phyloP scores from a whole-genome alignment of 2,329 filamentous ascomycete species.

The Massarina eburnea region DNA sequence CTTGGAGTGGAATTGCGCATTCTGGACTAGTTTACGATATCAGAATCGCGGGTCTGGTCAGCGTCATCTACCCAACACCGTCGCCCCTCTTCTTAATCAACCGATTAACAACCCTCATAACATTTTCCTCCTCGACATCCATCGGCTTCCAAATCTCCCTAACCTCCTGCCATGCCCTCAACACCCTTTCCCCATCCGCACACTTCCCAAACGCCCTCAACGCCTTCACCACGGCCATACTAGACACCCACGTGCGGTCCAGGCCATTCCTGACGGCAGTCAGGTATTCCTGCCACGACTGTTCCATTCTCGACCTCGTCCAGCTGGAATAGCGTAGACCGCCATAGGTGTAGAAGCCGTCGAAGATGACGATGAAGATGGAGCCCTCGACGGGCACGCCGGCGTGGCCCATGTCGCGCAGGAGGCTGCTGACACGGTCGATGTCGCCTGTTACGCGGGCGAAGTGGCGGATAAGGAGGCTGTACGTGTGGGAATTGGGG shows the following conservation, averaged over 20 bases:
- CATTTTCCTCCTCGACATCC: constrained; percentile 35
- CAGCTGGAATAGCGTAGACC: constrained; percentile 67
- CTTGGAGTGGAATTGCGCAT: no score
- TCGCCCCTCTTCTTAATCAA: constrained; percentile 19
- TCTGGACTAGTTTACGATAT: no score
- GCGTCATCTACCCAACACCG: background rate
- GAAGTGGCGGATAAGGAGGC: constrained; percentile 76
- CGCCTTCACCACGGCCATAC: constrained; percentile 29
- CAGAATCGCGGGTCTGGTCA: no score
- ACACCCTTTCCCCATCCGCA: constrained; percentile 53
- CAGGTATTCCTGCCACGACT: constrained; percentile 32
- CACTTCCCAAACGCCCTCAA: constrained; percentile 63
- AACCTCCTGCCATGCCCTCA: constrained; percentile 57
- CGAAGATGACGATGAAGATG: constrained; percentile 79
- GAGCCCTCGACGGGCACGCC: constrained; percentile 70
- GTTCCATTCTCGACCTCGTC: constrained; percentile 68
- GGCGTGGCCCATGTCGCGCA: constrained; percentile 76
- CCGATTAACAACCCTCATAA: constrained; percentile 25
- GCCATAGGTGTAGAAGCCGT: constrained; percentile 77
- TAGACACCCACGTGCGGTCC: constrained; percentile 32
- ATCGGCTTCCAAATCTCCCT: constrained; percentile 41
- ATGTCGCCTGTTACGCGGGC: constrained; percentile 70
- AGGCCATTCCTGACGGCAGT: constrained; percentile 16
- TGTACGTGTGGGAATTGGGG: constrained; percentile 78
- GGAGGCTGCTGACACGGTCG: constrained; percentile 66